Evolutionary conservation across 2,329 filamentous ascomycete species (phyloP), one percentile per base, ranked within the genome.

Genomic region (Monascus ruber): DNA sequence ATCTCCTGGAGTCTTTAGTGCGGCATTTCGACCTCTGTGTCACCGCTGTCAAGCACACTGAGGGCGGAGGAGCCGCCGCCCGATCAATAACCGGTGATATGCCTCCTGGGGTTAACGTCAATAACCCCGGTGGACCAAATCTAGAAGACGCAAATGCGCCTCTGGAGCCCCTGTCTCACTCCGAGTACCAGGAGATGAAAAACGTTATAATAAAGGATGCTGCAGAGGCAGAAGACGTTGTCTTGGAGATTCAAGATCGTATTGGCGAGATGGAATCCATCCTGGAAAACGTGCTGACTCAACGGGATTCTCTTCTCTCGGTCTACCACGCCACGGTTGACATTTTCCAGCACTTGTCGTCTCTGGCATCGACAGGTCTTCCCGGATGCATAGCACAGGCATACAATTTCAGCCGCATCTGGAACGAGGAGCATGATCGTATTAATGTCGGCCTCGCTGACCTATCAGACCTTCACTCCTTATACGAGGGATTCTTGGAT

Each of bases 1-100:
- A 81, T 41, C 73, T 86, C 4, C 74, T 96, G 1, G 76, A 85
- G 41, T 86, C 83, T 1, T 69, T 96, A 4, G 87, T 86, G 5
- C 77, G 75, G 25, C 89, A 96, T 63, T 95, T 94, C 57, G 89
- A 96, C 59, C 77, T 94, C 47, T 95, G 89, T 59, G 85, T 94
- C 9, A 89, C 82, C 1, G 89, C 89, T 1, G 81, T 95, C 33
- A 84, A 87, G 43, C 86, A 89, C 37, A 95, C 88, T 3, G 87
- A 94, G 64, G 83, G 83, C 26, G 83, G 81, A 4, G 78, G 79
- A 8, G 81, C 78, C 34, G 82, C 81, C 5, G 76, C 79, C 7
- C 73, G 76, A 37, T 81, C 77, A 46, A 81, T 69, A 33, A 63
- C 78, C 0, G 81, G 80, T 33, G 81, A 84, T 48, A 73, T 73